Evolutionary conservation across 2,329 filamentous ascomycete genomes (phyloP).

Genomic region (Hypomyces rosellus): DNA sequence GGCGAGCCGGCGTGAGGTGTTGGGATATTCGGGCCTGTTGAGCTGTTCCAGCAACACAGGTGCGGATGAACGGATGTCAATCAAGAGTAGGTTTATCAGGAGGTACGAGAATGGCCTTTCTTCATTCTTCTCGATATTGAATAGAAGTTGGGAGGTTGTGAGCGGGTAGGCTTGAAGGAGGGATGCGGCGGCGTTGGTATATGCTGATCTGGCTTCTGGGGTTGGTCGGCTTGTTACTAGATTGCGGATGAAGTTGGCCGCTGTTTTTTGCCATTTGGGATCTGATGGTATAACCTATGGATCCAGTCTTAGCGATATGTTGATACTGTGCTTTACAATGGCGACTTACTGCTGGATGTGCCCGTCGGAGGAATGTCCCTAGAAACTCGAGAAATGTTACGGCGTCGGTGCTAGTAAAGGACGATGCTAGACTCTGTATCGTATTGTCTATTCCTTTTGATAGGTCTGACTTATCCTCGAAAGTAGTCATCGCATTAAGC

Average conservation of each 20-base stretch:
- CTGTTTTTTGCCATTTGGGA: conserved; percentile 47
- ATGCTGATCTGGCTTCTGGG: conserved; percentile 48
- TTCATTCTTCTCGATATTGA: conserved; percentile 36
- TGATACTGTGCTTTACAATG: not conserved
- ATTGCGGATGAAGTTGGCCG: conserved; percentile 43
- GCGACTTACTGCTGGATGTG: conserved; percentile 40
- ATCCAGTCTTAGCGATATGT: conserved; percentile 8
- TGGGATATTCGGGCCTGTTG: conserved; percentile 47
- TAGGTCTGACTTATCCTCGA: conserved; percentile 26
- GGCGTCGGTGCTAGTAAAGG: conserved; percentile 54
- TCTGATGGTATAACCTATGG: conserved; percentile 40
- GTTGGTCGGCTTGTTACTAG: conserved; percentile 52
- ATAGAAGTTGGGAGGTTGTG: conserved; percentile 43
- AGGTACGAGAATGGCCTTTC: conserved; percentile 55
- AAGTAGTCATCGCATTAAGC: conserved; percentile 39
- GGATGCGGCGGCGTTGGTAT: conserved; percentile 51
- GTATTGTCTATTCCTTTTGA: conserved; percentile 38
- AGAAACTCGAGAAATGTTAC: conserved; percentile 54
- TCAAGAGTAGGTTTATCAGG: conserved; percentile 57
- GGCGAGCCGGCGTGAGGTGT: conserved; percentile 47
- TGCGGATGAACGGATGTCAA: conserved; percentile 58
- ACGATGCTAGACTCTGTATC: conserved; percentile 42
- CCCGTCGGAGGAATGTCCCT: conserved; percentile 44
- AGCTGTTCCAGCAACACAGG: conserved; percentile 54
- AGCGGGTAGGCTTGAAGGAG: conserved; percentile 51